A percentile compares a stretch with the other conserved stretches of the same genome.
Conservation (phyloP, 129 eudicot species). For the Calendula officinalis region DNA sequence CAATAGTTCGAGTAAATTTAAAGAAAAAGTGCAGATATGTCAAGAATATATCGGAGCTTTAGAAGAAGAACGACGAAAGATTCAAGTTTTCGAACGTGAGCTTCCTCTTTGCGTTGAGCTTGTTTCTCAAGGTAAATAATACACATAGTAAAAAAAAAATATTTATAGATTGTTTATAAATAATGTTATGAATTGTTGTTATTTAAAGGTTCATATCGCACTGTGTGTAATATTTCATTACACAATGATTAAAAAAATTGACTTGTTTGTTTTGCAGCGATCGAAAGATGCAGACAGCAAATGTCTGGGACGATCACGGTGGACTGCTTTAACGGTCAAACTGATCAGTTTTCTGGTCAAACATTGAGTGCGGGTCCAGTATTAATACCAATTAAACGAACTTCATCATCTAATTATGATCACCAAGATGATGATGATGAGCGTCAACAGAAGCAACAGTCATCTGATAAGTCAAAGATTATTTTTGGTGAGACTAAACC, state of each 20-base stretch:
- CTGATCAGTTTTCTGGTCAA: constrained; percentile 59
- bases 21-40: constrained; percentile 47
- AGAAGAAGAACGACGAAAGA: constrained; percentile 74
- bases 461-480: constrained; percentile 9
- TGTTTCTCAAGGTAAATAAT: constrained; percentile 63
- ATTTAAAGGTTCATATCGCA: too few relatives aligned
- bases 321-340: constrained; percentile 41
- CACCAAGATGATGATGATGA: constrained; percentile 24
- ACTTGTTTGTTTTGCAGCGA: constrained; percentile 45
- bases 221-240: too few relatives aligned
- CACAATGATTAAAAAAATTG: too few relatives aligned
- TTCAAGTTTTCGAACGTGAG: constrained; percentile 81
- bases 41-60: constrained; percentile 51
- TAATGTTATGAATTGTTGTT: neutral
- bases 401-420: constrained; percentile 36
- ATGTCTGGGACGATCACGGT: constrained; percentile 29
- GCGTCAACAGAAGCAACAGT: neutral
- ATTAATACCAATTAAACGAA: constrained; percentile 69
- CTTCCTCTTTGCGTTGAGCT: constrained; percentile 90
- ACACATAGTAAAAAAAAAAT: too few relatives aligned
- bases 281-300: constrained; percentile 68
- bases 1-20: constrained; percentile 23
- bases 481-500: constrained; percentile 14
- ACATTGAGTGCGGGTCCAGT: constrained; percentile 62
- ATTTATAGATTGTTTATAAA: too few relatives aligned